A percentile compares a stretch with the other conserved stretches of the same genome.
Evolutionary conservation across 2,329 filamentous ascomycete species (phyloP).

Genomic region (Byssoonygena ceratinophila): DNA sequence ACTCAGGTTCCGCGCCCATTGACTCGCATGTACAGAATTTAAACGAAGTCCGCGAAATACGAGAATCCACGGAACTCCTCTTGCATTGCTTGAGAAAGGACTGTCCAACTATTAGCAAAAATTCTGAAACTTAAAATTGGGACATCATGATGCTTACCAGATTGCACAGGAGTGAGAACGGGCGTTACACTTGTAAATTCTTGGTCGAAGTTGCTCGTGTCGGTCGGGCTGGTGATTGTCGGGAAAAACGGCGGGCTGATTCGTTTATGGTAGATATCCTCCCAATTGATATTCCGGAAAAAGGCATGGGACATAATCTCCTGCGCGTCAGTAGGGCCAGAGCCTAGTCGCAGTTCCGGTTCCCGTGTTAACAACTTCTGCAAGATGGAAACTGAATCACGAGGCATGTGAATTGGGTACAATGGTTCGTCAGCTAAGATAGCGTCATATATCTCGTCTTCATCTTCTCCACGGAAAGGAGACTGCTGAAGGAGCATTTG

Average conservation of each 20-base stretch:
- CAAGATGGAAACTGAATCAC: conserved; percentile 92
- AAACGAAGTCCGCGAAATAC: conserved; percentile 86
- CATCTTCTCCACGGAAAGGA: conserved; percentile 95
- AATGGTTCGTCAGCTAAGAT: conserved; percentile 95
- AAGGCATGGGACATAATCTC: conserved; percentile 99
- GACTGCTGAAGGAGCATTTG: conserved; percentile 99
- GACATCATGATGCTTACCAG: conserved; percentile 54
- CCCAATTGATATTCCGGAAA: conserved; percentile 97
- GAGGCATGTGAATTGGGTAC: conserved; percentile 97
- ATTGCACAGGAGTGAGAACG: conserved; percentile 92
- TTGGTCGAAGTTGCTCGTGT: conserved; percentile 99
- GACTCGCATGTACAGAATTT: conserved; percentile 19
- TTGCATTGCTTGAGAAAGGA: conserved; percentile 96
- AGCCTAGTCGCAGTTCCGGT: conserved; percentile 83
- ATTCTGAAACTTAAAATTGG: not conserved
- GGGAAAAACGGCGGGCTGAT: conserved; percentile 82
- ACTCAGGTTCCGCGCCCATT: not conserved
- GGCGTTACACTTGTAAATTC: conserved; percentile 98
- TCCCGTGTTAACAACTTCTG: conserved; percentile 95
- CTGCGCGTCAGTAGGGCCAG: conserved; percentile 90
- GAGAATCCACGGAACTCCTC: conserved; percentile 99
- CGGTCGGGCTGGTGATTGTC: conserved; percentile 78
- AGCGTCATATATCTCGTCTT: conserved; percentile 98
- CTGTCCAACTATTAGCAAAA: conserved; percentile 38
- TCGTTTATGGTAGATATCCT: conserved; percentile 94